Percentiles rank a stretch among this genome's conserved stretches.
Conservation (phyloP, 306 rosid species). For the Lupinus albus region DNA sequence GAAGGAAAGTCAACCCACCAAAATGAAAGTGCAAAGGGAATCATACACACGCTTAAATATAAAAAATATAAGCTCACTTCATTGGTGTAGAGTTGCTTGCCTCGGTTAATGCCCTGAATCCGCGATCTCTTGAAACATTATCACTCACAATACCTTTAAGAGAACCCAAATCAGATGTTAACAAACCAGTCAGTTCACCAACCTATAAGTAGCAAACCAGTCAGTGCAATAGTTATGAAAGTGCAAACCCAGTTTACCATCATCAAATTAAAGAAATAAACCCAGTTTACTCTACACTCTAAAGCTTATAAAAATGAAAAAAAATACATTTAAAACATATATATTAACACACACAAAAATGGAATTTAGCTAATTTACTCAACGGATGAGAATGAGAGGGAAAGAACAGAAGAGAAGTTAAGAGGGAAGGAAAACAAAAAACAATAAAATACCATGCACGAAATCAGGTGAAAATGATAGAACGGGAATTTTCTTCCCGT, state of each 20-base stretch:
- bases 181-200: conserved; percentile 89
- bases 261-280: not conserved
- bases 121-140: conserved; percentile 91
- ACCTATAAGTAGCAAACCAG: conserved; percentile 59
- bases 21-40: conserved; percentile 29
- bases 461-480: too few species aligned
- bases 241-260: too few species aligned
- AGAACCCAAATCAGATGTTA: conserved; percentile 91
- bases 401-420: conserved; percentile 13
- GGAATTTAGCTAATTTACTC: not conserved
- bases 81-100: conserved; percentile 95
- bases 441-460: not conserved
- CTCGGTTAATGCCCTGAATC: conserved; percentile 96
- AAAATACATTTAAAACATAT: not conserved
- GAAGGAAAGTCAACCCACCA: conserved; percentile 32
- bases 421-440: conserved; percentile 3
- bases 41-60: conserved; percentile 55
- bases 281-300: conserved; percentile 1
- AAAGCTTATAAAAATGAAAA: conserved; percentile 5
- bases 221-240: conserved; percentile 41
- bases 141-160: conserved; percentile 77
- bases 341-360: not conserved
- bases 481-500: too few species aligned
- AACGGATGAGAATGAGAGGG: conserved; percentile 10
- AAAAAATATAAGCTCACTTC: conserved; percentile 85